Evolutionary conservation across 441 rosid species (phyloP), one percentile per base, ranked within the genome.

Genomic region (Eruca vesicaria): DNA sequence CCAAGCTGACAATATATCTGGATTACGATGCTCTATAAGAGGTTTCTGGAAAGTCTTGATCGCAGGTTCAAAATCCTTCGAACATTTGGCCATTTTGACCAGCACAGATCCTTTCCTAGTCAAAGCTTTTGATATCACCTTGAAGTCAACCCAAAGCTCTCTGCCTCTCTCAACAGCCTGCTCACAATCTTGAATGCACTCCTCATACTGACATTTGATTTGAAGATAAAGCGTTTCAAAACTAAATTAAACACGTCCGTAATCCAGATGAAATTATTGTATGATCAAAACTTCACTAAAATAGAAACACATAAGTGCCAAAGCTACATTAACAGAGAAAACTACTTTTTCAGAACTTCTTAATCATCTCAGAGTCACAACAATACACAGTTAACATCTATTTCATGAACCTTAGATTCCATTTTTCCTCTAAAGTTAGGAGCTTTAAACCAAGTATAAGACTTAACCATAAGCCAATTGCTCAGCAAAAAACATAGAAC

Each of bases 101-200:
- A 92, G 72, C 11, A 98, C 94, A 82, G 88, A 81, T 41, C 98
- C 99, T 81, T 95, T 95, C 86, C 99, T 88, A n/a, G 98, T 92
- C 78, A 95, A 79, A 76, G 99, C 99, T 81, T 84, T 88, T 36
- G 98, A 96, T 50, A 95, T 59, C 99, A 95, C 90, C 91, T 92
- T 95, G 69, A 45, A 95, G 81, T 95, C 99, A 6, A 89, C 83
- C 74, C 98, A 87, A n/a, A 92, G 98, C 81, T 92, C 98, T 71
- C 99, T 89, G 12, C 99, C 99, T 82, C 96, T 82, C 75, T 92
- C 98, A 68, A 95, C 99, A 79, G 98, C 99, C 85, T 87, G 86
- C 79, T 95, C 98, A 82, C 97, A 95, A 73, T 92, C 99, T 62
- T 87, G 77, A 60, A 91, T 87, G 67, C 96, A 91, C 43, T 95